Evolutionary conservation across 305 asterid genomes (phyloP).

Genomic region (Fraxinus sp.): DNA sequence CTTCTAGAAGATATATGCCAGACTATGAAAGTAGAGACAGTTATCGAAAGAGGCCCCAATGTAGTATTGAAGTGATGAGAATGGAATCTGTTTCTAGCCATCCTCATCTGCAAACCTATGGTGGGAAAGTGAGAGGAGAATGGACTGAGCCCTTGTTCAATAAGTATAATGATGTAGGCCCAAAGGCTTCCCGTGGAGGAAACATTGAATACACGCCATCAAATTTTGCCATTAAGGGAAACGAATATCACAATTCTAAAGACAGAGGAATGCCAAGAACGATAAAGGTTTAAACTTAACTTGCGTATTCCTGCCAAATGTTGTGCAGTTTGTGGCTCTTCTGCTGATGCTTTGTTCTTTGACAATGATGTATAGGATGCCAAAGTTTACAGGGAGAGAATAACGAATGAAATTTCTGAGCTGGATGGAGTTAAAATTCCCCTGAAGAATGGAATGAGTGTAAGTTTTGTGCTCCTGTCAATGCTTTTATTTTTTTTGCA

Average conservation of each 20-base stretch:
- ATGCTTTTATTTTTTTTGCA: neutral
- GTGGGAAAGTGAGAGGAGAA: conserved; percentile 39
- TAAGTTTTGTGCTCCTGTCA: conserved; percentile 29
- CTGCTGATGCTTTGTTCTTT: conserved; percentile 24
- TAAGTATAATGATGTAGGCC: conserved; percentile 29
- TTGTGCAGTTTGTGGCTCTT: neutral
- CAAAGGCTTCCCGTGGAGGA: conserved; percentile 33
- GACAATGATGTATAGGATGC: conserved; percentile 39
- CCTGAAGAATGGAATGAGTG: conserved; percentile 38
- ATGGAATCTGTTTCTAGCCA: conserved; percentile 35
- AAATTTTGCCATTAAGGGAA: conserved; percentile 25
- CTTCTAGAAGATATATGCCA: conserved; percentile 32
- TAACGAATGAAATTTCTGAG: conserved; percentile 34
- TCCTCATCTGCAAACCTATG: conserved; percentile 34
- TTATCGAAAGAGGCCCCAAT: conserved; percentile 28
- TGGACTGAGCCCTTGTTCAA: conserved; percentile 33
- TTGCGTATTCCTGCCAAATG: neutral
- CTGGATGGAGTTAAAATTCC: conserved; percentile 35
- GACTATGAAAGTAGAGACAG: conserved; percentile 42
- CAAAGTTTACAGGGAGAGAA: conserved; percentile 33
- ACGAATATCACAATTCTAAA: conserved; percentile 24
- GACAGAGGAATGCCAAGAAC: conserved; percentile 35
- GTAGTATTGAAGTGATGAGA: conserved; percentile 45
- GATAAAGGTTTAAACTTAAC: conserved; percentile 40
- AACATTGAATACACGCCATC: conserved; percentile 32